A percentile compares a stretch with the other conserved stretches of the same genome.
phyloP scores from a whole-genome alignment of 805 yeast genomes.

The Lipomyces spencermartinsiae region DNA sequence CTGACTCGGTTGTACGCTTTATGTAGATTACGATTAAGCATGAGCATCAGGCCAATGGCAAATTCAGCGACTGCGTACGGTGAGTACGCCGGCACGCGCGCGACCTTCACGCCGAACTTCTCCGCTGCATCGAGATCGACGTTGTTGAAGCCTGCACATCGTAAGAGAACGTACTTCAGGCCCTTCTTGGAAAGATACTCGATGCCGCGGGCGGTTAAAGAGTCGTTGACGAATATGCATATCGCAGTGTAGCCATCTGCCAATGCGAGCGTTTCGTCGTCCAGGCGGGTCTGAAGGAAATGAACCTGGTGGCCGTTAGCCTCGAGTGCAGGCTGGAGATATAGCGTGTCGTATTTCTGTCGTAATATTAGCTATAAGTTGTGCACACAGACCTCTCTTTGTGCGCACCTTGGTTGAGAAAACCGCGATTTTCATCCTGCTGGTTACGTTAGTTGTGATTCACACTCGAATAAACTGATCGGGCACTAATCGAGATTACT shows the following conservation, averaged over 20 bases:
- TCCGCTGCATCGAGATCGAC: conserved; percentile 41
- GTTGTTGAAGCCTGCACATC: conserved; percentile 43
- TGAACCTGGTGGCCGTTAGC: conserved; percentile 18
- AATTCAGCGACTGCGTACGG: conserved; percentile 45
- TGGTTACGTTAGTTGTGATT: background rate
- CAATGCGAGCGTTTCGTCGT: conserved; percentile 36
- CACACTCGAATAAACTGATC: too few relatives aligned
- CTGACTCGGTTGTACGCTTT: conserved; percentile 42
- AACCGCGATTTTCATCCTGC: conserved; percentile 31
- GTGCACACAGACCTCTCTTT: background rate
- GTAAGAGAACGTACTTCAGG: conserved; percentile 36
- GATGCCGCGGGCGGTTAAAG: conserved; percentile 27
- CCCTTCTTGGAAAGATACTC: conserved; percentile 36
- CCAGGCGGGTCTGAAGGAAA: conserved; percentile 33
- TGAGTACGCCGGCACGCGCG: conserved; percentile 43
- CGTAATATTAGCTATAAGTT: background rate
- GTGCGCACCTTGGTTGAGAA: conserved; percentile 39
- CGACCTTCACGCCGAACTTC: conserved; percentile 38
- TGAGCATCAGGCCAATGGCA: conserved; percentile 42
- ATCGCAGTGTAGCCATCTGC: conserved; percentile 39
- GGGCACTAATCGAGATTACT: background rate
- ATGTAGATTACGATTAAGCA: conserved; percentile 42
- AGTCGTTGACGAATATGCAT: conserved; percentile 42
- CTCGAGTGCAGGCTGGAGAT: conserved; percentile 37
- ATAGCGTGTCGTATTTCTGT: conserved; percentile 35